These are phyloP conservation scores for Onygena corvina DNA, from an alignment of 2,329 filamentous ascomycete species.

Conservation along the genomic window DNA sequence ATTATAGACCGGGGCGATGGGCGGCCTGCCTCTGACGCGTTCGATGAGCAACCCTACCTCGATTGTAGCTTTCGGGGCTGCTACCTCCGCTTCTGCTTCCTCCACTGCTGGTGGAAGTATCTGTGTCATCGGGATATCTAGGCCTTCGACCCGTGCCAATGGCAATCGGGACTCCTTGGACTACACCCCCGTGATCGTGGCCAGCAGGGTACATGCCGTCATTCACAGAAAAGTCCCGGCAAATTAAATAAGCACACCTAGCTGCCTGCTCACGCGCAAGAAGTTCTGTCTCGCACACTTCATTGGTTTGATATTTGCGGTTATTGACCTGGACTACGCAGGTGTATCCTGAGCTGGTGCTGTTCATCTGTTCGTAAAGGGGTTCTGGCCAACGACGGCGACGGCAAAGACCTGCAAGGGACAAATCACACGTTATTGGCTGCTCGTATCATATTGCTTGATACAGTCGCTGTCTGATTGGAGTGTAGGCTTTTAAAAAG, in stretches of 20 bases:
- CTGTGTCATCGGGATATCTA: slow-evolving; percentile 39
- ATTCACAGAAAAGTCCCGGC: slow-evolving; percentile 93
- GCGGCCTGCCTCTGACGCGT: slow-evolving; percentile 17
- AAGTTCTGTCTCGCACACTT: slow-evolving; percentile 66
- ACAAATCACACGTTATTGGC: slow-evolving; percentile 30
- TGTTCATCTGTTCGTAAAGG: slow-evolving; percentile 69
- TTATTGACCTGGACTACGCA: slow-evolving; percentile 93
- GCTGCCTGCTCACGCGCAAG: slow-evolving; percentile 87
- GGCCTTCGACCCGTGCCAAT: slow-evolving; percentile 49
- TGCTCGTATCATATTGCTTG: slow-evolving; percentile 8
- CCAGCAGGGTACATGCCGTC: slow-evolving; percentile 63
- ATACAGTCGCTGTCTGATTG: not conserved
- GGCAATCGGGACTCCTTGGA: slow-evolving; percentile 52
- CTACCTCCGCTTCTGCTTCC: slow-evolving; percentile 44
- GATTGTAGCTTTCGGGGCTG: slow-evolving; percentile 36
- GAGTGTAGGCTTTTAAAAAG: not conserved
- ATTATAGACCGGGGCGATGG: slow-evolving; percentile 21
- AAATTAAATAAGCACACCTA: slow-evolving; percentile 94
- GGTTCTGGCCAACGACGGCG: slow-evolving; percentile 90
- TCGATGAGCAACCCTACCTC: slow-evolving; percentile 17
- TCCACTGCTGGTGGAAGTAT: slow-evolving; percentile 33
- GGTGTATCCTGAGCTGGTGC: slow-evolving; percentile 57
- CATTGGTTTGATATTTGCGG: slow-evolving; percentile 86
- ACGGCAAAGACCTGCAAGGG: slow-evolving; percentile 66
- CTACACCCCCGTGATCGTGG: slow-evolving; percentile 42